These are phyloP conservation scores for Alternaria triticina DNA, from an alignment of 2,329 filamentous ascomycete species.

Conservation along the genomic window DNA sequence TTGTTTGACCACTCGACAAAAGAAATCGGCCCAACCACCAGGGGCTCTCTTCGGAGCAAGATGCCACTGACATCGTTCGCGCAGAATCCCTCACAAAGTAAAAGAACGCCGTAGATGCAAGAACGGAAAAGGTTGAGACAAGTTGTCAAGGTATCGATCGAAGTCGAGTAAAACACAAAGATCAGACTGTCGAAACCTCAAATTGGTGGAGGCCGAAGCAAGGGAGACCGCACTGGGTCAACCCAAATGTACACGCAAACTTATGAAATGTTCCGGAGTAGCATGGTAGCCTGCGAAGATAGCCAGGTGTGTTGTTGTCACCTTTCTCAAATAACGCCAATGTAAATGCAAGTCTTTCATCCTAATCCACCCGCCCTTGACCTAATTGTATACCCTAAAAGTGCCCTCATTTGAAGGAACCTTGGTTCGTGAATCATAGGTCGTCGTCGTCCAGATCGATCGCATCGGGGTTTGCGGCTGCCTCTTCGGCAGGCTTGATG, in stretches of 20 bases:
- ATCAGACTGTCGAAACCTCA: slow-evolving; percentile 13
- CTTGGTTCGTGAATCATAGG: slow-evolving; percentile 39
- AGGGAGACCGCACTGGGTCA: slow-evolving; percentile 11
- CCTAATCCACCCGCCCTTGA: slow-evolving; percentile 10
- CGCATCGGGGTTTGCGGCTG: slow-evolving; percentile 78
- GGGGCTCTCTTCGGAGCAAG: background rate
- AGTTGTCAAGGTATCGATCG: slow-evolving; percentile 15
- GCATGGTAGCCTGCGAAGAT: slow-evolving; percentile 8
- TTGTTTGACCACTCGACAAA: background rate
- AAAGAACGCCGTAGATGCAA: slow-evolving; percentile 16
- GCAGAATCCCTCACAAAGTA: slow-evolving; percentile 1
- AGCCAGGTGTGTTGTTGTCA: slow-evolving; percentile 1
- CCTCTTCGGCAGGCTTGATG: slow-evolving; percentile 50
- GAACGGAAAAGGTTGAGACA: background rate
- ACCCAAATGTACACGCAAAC: slow-evolving; percentile 8
- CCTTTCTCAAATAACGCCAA: slow-evolving; percentile 9
- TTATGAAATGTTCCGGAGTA: slow-evolving; percentile 11
- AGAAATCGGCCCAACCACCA: background rate
- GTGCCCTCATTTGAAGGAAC: background rate
- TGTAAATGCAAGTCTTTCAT: slow-evolving; percentile 17
- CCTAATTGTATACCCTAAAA: background rate
- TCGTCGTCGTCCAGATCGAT: slow-evolving; percentile 73
- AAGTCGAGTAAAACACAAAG: slow-evolving; percentile 12
- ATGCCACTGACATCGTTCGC: background rate
- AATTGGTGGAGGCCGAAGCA: slow-evolving; percentile 1